phyloP scores from a whole-genome alignment of 495 filamentous ascomycete species.

The Penicillium diatomitis region DNA sequence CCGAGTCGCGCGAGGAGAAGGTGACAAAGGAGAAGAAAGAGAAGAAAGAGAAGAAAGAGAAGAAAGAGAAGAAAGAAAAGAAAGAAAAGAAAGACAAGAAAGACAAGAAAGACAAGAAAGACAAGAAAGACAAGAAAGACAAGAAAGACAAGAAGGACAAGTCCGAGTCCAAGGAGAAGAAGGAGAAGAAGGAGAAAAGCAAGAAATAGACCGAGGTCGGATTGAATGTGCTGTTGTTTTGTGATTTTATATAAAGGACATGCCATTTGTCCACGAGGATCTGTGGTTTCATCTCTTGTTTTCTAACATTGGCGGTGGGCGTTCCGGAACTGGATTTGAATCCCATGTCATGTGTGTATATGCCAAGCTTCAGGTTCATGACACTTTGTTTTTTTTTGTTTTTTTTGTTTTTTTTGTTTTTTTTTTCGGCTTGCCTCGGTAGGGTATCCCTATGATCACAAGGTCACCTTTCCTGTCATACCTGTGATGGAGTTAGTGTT shows the following conservation, averaged over 20 bases:
- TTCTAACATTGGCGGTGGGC: slow-evolving; percentile 14
- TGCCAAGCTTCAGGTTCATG: not conserved
- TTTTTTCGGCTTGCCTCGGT: too few species aligned
- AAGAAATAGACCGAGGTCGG: slow-evolving; percentile 6
- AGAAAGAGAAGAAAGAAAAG: slow-evolving; percentile 14
- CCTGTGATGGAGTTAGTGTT: too few species aligned
- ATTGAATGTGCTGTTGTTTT: not conserved
- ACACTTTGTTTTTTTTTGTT: too few species aligned
- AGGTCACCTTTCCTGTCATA: too few species aligned
- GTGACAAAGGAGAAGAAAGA: slow-evolving; percentile 17
- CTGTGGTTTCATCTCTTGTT: too few species aligned
- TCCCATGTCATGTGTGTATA: slow-evolving; percentile 17
- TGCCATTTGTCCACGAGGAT: too few species aligned
- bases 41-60: slow-evolving; percentile 21
- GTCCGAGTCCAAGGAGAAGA: slow-evolving; percentile 9
- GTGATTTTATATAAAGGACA: too few species aligned
- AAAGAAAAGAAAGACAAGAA: slow-evolving; percentile 15
- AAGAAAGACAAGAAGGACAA: slow-evolving; percentile 17
- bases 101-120: slow-evolving; percentile 14
- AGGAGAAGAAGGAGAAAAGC: slow-evolving; percentile 13
- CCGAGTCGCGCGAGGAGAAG: slow-evolving; percentile 9
- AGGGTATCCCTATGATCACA: too few species aligned
- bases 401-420: too few species aligned
- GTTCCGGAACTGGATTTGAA: slow-evolving; percentile 15
- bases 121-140: slow-evolving; percentile 15